phyloP scores from a whole-genome alignment of 805 yeast genomes.

The Saturnispora hagleri region DNA sequence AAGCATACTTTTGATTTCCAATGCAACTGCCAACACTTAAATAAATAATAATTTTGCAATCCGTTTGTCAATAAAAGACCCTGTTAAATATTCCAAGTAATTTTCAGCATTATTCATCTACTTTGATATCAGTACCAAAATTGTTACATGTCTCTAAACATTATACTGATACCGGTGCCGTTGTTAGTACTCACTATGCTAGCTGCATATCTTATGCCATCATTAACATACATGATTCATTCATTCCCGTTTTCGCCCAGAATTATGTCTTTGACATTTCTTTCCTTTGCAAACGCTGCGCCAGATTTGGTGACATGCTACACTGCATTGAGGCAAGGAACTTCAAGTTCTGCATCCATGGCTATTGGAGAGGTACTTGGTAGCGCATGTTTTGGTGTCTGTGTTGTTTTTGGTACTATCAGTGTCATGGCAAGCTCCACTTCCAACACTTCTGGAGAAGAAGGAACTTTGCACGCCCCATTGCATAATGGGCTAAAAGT shows the following conservation, averaged over 20 bases:
- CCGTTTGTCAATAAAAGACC: neutral
- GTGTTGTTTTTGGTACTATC: slow-evolving; percentile 44
- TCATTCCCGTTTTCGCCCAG: slow-evolving; percentile 4
- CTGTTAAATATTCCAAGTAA: neutral
- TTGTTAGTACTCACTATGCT: slow-evolving; percentile 2
- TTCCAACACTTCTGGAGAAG: neutral
- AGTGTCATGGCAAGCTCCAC: slow-evolving; percentile 22
- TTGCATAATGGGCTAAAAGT: slow-evolving; percentile 1
- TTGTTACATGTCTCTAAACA: neutral
- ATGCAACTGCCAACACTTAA: too few relatives aligned
- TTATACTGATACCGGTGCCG: slow-evolving; percentile 3
- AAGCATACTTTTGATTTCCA: too few relatives aligned
- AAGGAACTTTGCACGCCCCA: neutral
- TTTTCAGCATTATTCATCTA: neutral
- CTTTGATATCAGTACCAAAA: neutral
- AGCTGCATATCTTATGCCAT: slow-evolving; percentile 7
- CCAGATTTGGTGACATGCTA: slow-evolving; percentile 85
- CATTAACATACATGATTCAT: slow-evolving; percentile 6
- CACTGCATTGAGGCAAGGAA: slow-evolving; percentile 63
- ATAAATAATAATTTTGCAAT: too few relatives aligned
- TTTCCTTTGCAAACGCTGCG: slow-evolving; percentile 88
- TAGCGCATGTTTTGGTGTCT: slow-evolving; percentile 42
- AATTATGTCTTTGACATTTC: slow-evolving; percentile 43
- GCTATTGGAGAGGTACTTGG: slow-evolving; percentile 49
- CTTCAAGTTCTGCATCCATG: slow-evolving; percentile 35